A percentile compares a stretch with the other conserved stretches of the same genome.
These are phyloP conservation scores for Carpinus fangiana DNA, from an alignment of 306 rosid genomes.

Conservation along the genomic window DNA sequence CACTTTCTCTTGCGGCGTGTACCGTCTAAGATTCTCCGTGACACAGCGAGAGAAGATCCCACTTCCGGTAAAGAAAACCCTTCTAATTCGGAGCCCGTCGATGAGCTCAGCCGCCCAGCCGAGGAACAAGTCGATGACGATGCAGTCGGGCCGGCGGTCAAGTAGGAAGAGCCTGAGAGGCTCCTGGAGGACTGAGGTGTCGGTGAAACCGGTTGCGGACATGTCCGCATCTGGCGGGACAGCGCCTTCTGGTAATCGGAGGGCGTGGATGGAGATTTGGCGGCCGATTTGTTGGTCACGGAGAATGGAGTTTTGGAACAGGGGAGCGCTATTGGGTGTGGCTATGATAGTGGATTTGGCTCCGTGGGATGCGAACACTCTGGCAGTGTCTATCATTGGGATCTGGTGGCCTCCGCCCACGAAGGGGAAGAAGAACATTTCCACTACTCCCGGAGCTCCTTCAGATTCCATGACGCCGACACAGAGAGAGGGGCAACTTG, in stretches of 20 bases:
- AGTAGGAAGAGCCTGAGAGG: conserved; percentile 44
- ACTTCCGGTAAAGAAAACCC: conserved; percentile 47
- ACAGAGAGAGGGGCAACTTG: too few relatives aligned
- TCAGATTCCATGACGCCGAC: too few relatives aligned
- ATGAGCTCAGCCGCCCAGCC: conserved; percentile 50
- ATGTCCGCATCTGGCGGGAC: conserved; percentile 43
- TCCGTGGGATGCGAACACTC: conserved; percentile 59
- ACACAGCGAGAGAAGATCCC: conserved; percentile 59
- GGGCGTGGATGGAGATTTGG: conserved; percentile 34
- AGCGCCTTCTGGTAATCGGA: conserved; percentile 19
- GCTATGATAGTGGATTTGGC: conserved; percentile 53
- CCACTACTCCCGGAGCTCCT: background rate
- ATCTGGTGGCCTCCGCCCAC: conserved; percentile 61
- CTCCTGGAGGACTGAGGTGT: conserved; percentile 42
- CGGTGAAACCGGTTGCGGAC: conserved; percentile 36
- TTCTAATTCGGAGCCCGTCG: conserved; percentile 30
- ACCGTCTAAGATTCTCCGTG: conserved; percentile 18
- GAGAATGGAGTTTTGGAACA: conserved; percentile 40
- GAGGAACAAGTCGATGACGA: conserved; percentile 53
- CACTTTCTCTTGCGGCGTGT: conserved; percentile 31
- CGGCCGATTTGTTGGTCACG: conserved; percentile 45
- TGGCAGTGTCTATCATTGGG: conserved; percentile 72
- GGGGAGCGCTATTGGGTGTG: conserved; percentile 37
- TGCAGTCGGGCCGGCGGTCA: conserved; percentile 39
- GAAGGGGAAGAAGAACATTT: conserved; percentile 39